phyloP scores from a whole-genome alignment of 441 rosid genomes.

The Melianthus villosus region DNA sequence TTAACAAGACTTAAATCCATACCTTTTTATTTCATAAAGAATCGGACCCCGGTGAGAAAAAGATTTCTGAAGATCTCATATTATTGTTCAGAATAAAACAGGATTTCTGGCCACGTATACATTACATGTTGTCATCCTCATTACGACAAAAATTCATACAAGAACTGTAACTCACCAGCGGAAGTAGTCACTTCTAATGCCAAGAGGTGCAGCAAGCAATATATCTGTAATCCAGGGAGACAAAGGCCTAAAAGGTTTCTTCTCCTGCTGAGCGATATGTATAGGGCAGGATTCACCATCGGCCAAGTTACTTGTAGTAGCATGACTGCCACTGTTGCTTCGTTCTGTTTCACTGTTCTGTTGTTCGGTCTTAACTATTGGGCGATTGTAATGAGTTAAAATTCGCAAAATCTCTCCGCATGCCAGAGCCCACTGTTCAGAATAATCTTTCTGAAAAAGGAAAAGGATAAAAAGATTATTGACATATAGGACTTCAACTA shows the following conservation, averaged over 20 bases:
- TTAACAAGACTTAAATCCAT: neutral
- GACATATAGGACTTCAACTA: neutral
- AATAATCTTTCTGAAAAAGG: conserved; percentile 65
- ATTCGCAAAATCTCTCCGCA: conserved; percentile 93
- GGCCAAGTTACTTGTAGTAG: conserved; percentile 24
- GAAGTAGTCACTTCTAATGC: conserved; percentile 88
- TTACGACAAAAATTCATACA: neutral
- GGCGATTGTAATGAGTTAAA: conserved; percentile 95
- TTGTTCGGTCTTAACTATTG: conserved; percentile 63
- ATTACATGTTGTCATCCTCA: no score
- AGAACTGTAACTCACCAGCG: conserved; percentile 57
- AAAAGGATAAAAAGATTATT: neutral
- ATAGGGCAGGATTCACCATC: conserved; percentile 24
- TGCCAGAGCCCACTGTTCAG: conserved; percentile 98
- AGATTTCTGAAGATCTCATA: no score
- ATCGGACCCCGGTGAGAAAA: no score
- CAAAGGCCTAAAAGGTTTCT: conserved; percentile 82
- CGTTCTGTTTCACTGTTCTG: conserved; percentile 42
- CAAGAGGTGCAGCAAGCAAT: conserved; percentile 86
- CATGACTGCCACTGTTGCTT: conserved; percentile 26
- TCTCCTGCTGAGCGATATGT: conserved; percentile 51
- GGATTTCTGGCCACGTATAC: no score
- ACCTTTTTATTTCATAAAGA: no score
- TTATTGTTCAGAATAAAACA: no score
- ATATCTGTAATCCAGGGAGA: conserved; percentile 97